Evolutionary conservation across 23 red algal genomes (phyloP).

Genomic region (Cyanidioschyzon merolae): DNA sequence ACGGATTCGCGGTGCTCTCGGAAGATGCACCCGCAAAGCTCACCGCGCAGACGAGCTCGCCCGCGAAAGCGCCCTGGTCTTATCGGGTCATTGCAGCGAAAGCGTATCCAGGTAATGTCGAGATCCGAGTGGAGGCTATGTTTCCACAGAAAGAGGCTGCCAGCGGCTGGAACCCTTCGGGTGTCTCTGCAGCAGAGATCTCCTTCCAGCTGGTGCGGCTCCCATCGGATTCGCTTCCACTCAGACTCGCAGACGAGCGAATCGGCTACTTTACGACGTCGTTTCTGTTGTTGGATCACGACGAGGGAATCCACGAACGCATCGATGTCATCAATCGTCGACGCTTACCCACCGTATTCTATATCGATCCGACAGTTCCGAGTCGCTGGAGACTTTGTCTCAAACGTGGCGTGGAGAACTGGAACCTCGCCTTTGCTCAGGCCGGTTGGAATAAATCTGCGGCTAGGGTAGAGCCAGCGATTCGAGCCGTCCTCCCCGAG

Average conservation of each 20-base stretch:
- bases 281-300: slow-evolving; percentile 18
- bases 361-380: slow-evolving; percentile 22
- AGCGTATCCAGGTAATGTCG: slow-evolving; percentile 7
- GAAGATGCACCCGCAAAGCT: background rate
- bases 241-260: slow-evolving; percentile 20
- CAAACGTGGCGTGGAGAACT: slow-evolving; percentile 14
- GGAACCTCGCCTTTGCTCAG: slow-evolving; percentile 5
- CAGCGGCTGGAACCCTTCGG: background rate
- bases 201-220: slow-evolving; percentile 1
- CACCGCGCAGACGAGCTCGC: background rate
- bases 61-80: background rate
- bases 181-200: slow-evolving; percentile 1
- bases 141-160: background rate
- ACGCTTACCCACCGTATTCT: slow-evolving; percentile 11
- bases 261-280: slow-evolving; percentile 23
- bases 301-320: background rate
- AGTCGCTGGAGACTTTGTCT: background rate
- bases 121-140: background rate
- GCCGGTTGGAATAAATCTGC: slow-evolving; percentile 5
- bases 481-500: slow-evolving; percentile 19
- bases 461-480: background rate
- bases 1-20: slow-evolving; percentile 3
- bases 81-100: background rate
- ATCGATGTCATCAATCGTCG: slow-evolving; percentile 17
- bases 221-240: slow-evolving; percentile 7